Base-by-base conservation (phyloP, 495 filamentous ascomycete genomes). In the Geopyxis carbonaria region DNA sequence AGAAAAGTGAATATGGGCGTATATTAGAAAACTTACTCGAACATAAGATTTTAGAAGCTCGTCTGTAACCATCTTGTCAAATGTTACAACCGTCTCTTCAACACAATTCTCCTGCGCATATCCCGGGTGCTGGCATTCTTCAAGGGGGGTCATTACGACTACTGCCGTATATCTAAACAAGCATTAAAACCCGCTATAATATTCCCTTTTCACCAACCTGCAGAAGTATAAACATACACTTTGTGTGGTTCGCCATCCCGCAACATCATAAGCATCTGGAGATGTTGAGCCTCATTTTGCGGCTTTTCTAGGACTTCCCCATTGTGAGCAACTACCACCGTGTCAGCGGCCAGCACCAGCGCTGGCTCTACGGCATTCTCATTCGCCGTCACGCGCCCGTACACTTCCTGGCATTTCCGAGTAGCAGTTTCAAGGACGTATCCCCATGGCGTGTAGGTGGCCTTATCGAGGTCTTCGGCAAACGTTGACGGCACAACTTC, bases 241-340 rank as follows among this genome's bases (percentile, higher is more conserved):
- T 77, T 78, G 57, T 95, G 89, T 7, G 62, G 50, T 11, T 66
- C 60, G 30, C 67, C 70, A 57, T 93, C 81, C 23, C 89, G 64
- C 44, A 97, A 61, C 56, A 69, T 65, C 51, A 68, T 73, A 47
- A 95, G 61, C 85, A 92, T 93, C 18, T 66, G 59, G 6, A 85
- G 57, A 57, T 97, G 89, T 28, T 85, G 74, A n/a, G 65, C 67
- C 58, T 87, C 78, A 18, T 59, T 75, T 25, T 71, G 59, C 20
- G 89, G 89, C 60, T 97, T 97, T 68, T 95, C 89, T 18, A 95
- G 63, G 25, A 95, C 80, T 39, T 65, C 54, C 0, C 85, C 89
- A 0, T 59, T 50, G n/a, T 66, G 61, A 22, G 76, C 76, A 6
- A 87, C 81, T 47, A 95, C 80, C 20, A 97, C 64, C 1, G 89